Conservation (phyloP, 352 stramenopile genomes). For the Pythium graminicola region DNA sequence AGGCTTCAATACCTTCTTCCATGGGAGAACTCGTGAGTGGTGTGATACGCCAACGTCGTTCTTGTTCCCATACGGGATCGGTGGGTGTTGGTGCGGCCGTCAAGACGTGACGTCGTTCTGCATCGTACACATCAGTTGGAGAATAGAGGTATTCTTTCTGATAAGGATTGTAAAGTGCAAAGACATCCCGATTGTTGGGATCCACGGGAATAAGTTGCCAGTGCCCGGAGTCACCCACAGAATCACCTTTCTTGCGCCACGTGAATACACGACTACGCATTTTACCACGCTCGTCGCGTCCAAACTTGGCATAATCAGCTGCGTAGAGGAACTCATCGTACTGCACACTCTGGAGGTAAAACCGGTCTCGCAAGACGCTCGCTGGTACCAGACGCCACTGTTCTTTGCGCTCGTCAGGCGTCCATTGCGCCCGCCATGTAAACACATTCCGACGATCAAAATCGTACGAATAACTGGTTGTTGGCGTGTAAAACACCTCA, state of each 20-base stretch:
- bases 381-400: conserved; percentile 56
- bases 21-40: conserved; percentile 37
- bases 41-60: conserved; percentile 43
- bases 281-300: conserved; percentile 41
- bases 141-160: conserved; percentile 68
- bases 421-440: conserved; percentile 29
- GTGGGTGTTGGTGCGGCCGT: conserved; percentile 26
- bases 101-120: conserved; percentile 46
- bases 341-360: conserved; percentile 52
- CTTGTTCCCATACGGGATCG: conserved; percentile 26
- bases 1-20: conserved; percentile 61
- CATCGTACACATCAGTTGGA: conserved; percentile 42
- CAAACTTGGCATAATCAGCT: conserved; percentile 65
- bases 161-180: conserved; percentile 72
- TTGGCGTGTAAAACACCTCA: conserved; percentile 28
- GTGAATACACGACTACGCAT: conserved; percentile 54
- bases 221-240: conserved; percentile 40
- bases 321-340: conserved; percentile 61
- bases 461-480: conserved; percentile 26
- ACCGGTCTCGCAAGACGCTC: conserved; percentile 48
- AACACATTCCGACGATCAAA: conserved; percentile 35
- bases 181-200: conserved; percentile 37
- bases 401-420: conserved; percentile 32
- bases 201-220: conserved; percentile 57
- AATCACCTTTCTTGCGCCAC: conserved; percentile 43